These are phyloP conservation scores for Naganishia cerealis DNA, from an alignment of 1,284 basidiomycete genomes.

Conservation along the genomic window DNA sequence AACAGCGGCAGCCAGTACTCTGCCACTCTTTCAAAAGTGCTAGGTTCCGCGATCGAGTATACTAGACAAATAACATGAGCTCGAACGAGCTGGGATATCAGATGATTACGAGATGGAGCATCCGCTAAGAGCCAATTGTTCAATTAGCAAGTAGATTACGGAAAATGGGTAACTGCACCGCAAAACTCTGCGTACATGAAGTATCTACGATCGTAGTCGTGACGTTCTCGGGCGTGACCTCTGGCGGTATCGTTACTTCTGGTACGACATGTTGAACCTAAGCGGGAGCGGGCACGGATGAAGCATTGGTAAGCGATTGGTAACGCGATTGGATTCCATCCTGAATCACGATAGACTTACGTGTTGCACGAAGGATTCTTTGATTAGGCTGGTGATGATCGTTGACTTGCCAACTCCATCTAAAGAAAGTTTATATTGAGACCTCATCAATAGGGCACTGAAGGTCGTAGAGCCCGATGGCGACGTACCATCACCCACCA, in stretches of 20 bases:
- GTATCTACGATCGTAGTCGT: conserved; percentile 95
- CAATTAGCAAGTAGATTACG: not conserved
- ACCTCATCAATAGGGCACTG: conserved; percentile 32
- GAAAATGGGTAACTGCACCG: not conserved
- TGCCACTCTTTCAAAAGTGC: conserved; percentile 93
- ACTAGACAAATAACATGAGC: conserved; percentile 98
- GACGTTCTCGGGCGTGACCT: conserved; percentile 91
- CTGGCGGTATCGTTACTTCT: conserved; percentile 91
- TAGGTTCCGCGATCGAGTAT: conserved; percentile 91
- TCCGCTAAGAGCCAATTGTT: conserved; percentile 35
- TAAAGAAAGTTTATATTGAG: conserved; percentile 47
- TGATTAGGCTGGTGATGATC: conserved; percentile 91
- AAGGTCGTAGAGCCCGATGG: too few species aligned
- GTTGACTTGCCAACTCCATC: conserved; percentile 93
- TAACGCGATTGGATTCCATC: not conserved
- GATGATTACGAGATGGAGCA: conserved; percentile 65
- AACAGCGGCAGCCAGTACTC: conserved; percentile 99
- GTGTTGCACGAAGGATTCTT: conserved; percentile 85
- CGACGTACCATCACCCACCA: conserved; percentile 83
- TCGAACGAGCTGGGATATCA: conserved; percentile 91
- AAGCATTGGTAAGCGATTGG: not conserved
- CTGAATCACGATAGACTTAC: conserved; percentile 57
- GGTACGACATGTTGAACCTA: conserved; percentile 88
- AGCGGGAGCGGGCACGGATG: not conserved
- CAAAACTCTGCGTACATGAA: conserved; percentile 60